A percentile compares a stretch with the other conserved stretches of the same genome.
These are phyloP conservation scores for Rehmannia glutinosa DNA, from an alignment of 257 asterid genomes.

Conservation along the genomic window DNA sequence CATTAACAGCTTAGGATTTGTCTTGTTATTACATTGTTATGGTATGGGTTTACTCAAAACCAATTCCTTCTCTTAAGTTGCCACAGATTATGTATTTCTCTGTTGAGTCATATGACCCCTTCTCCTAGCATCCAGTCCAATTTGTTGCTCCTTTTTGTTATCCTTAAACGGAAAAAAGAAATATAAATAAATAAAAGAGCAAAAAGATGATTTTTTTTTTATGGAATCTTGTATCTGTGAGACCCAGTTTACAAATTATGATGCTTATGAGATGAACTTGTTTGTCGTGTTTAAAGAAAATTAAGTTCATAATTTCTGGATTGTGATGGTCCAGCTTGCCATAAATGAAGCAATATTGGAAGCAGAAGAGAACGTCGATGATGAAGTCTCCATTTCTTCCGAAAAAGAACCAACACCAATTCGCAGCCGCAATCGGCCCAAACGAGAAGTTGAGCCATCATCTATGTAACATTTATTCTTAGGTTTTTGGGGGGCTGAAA, in stretches of 20 bases:
- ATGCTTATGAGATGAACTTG: neutral
- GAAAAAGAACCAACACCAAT: conserved; percentile 41
- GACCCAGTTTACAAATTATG: neutral
- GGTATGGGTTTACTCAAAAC: neutral
- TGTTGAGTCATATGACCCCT: no score
- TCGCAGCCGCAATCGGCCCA: conserved; percentile 72
- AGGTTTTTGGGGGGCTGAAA: neutral
- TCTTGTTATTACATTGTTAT: neutral
- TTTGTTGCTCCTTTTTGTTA: no score
- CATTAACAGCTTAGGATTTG: no score
- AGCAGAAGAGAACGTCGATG: conserved; percentile 35
- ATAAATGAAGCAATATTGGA: conserved; percentile 50
- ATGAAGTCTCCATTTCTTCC: conserved; percentile 17
- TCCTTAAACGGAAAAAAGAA: no score
- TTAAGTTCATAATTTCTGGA: neutral
- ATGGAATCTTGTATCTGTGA: no score
- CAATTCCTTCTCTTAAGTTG: neutral
- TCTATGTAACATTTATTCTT: conserved; percentile 11
- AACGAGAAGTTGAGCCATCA: conserved; percentile 61
- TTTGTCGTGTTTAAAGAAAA: neutral
- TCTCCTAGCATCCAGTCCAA: no score
- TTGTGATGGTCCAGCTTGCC: conserved; percentile 40
- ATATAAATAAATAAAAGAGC: no score
- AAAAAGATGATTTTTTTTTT: no score
- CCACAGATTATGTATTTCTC: neutral